These are phyloP conservation scores for Hanseniaspora vineae DNA, from an alignment of 805 yeast genomes.

Conservation along the genomic window DNA sequence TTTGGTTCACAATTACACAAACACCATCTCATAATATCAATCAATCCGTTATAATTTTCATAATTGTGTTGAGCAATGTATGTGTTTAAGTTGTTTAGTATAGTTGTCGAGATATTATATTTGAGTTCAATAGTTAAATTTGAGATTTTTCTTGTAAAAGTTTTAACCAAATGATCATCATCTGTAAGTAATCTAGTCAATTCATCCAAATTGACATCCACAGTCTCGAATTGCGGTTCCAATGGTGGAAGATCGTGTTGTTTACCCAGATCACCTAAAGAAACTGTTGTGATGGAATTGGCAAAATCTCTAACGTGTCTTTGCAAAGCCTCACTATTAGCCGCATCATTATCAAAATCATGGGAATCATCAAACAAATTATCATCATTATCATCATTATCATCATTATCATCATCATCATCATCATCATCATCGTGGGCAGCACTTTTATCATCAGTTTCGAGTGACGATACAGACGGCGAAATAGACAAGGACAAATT, in stretches of 20 bases:
- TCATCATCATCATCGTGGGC: not conserved
- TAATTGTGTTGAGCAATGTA: not conserved
- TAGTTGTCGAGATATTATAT: not conserved
- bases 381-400: not conserved
- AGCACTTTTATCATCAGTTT: too few relatives aligned
- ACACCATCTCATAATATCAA: not conserved
- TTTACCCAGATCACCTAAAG: not conserved
- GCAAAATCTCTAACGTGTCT: not conserved
- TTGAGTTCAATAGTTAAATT: not conserved
- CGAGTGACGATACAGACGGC: too few relatives aligned
- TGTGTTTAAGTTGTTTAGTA: not conserved
- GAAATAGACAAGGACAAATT: too few relatives aligned
- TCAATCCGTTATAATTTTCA: not conserved
- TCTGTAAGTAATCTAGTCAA: not conserved
- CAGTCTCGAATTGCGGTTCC: not conserved
- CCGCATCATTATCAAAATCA: not conserved
- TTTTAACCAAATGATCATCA: not conserved
- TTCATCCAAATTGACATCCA: not conserved
- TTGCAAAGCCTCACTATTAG: not conserved
- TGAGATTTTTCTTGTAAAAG: not conserved
- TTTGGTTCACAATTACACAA: not conserved
- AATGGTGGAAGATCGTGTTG: not conserved
- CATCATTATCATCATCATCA: not conserved
- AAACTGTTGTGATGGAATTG: not conserved
- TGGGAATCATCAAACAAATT: not conserved